Evolutionary conservation across 148 eudicot genomes (phyloP).

Genomic region (Limonium bicolor): DNA sequence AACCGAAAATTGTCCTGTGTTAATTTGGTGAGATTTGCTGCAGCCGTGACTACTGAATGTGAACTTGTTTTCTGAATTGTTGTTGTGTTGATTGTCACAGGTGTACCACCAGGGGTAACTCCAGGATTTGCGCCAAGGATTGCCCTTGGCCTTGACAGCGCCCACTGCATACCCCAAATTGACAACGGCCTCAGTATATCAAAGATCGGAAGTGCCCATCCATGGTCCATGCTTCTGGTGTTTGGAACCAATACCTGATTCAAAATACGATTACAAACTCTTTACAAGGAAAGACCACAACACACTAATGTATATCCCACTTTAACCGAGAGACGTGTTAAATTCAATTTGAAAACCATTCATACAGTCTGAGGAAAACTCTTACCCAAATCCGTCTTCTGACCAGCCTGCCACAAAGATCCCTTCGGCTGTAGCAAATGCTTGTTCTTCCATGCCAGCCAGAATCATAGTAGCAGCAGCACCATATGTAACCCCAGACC

Average conservation of each 20-base stretch:
- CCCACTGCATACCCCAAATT: constrained; percentile 81
- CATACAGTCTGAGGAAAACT: neutral
- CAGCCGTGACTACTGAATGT: too few species aligned
- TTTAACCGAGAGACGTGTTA: too few species aligned
- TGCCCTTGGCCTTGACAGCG: constrained; percentile 57
- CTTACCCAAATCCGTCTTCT: constrained; percentile 95
- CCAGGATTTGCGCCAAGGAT: too few species aligned
- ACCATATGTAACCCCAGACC: constrained; percentile 93
- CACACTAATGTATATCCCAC: too few species aligned
- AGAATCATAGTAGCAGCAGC: constrained; percentile 88
- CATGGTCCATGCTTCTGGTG: constrained; percentile 59
- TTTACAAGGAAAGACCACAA: too few species aligned
- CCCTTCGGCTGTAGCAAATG: constrained; percentile 83
- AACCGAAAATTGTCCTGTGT: too few species aligned
- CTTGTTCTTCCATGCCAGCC: constrained; percentile 93
- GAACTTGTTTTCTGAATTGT: too few species aligned
- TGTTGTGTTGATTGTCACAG: too few species aligned
- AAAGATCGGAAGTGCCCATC: constrained; percentile 56
- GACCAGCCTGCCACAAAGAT: constrained; percentile 95
- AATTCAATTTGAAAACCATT: too few species aligned
- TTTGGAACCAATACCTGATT: constrained; percentile 69
- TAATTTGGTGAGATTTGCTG: too few species aligned
- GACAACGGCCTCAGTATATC: constrained; percentile 64
- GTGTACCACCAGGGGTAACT: too few species aligned
- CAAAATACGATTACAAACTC: neutral